These are phyloP conservation scores for Ananas comosus DNA, from an alignment of 176 grass and related monocot genomes.

Conservation along the genomic window DNA sequence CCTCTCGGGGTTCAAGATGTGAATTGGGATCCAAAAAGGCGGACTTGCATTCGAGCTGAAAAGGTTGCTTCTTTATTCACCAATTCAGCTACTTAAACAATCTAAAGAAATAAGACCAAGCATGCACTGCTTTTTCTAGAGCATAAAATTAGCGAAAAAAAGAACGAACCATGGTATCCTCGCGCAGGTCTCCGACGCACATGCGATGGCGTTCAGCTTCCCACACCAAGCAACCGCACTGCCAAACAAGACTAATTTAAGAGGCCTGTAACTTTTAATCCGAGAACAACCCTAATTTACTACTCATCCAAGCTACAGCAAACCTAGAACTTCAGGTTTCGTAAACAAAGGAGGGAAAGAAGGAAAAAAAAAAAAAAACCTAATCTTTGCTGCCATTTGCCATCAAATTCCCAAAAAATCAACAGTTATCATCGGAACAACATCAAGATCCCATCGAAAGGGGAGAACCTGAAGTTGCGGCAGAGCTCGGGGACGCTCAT, in stretches of 20 bases:
- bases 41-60: constrained; percentile 80
- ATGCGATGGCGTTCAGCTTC: constrained; percentile 83
- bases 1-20: constrained; percentile 94
- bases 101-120: neutral
- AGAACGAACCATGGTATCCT: constrained; percentile 66
- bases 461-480: constrained; percentile 79
- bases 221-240: constrained; percentile 88
- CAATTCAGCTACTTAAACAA: neutral
- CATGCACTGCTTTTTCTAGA: neutral
- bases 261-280: neutral
- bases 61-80: neutral
- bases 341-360: neutral
- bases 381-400: neutral
- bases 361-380: neutral
- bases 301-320: no score
- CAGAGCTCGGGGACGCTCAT: constrained; percentile 92
- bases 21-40: constrained; percentile 99
- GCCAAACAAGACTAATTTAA: constrained; percentile 19
- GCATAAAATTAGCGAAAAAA: constrained; percentile 2
- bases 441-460: neutral
- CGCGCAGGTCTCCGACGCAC: constrained; percentile 84
- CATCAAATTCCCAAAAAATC: constrained; percentile 5
- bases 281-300: neutral
- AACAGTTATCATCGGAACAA: neutral
- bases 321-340: no score